Base-by-base conservation (phyloP, 2,329 filamentous ascomycete species). In the Cladophialophora immunda region DNA sequence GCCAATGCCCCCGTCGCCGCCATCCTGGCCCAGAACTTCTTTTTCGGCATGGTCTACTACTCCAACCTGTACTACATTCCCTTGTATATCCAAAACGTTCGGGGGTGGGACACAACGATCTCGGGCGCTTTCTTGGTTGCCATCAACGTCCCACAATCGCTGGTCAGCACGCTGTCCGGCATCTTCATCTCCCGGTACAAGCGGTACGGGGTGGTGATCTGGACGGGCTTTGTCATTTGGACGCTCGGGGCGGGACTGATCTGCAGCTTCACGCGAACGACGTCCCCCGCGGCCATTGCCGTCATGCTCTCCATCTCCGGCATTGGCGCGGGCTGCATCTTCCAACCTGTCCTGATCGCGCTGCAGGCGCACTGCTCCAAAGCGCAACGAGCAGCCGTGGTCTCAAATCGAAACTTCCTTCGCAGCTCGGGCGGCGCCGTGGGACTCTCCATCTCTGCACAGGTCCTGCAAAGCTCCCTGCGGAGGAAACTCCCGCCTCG, bases 391-490 rank as follows among this genome's bases (percentile, higher is more conserved):
- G 88, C 88, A 0, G 84, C 90, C 1, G 83, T 89, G 22, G 89
- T 89, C 38, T 86, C 85, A 2, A 84, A 85, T 59, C 81, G 88
- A 0, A 90, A 90, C 70, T 90, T 90, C 73, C 81, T 89, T 67
- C 83, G 88, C 7, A 85, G 83, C 55, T 78, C 87, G 3, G 87
- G 88, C 9, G 87, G 87, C 27, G 81, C 87, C 1, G 80, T 83
- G 15, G 87, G 87, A 0, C 81, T 90, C 0, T 86, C 86, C 0
- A 77, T 89, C 8, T 86, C 84, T 0, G 86, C 85, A 1, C 85
- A 85, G 2, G 77, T 88, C 1, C 75, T 85, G 9, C 60, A 58
- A 41, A 68, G 64, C 52, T 65, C 63, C 13, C 50, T 61, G 17
- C 57, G 55, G 11, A 61, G 52, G 4, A 27, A 65, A 7, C 55